Percentiles rank a stretch among this genome's conserved stretches.
These are phyloP conservation scores for Medakamo hakoo DNA, from an alignment of 139 green algal species.

Conservation along the genomic window DNA sequence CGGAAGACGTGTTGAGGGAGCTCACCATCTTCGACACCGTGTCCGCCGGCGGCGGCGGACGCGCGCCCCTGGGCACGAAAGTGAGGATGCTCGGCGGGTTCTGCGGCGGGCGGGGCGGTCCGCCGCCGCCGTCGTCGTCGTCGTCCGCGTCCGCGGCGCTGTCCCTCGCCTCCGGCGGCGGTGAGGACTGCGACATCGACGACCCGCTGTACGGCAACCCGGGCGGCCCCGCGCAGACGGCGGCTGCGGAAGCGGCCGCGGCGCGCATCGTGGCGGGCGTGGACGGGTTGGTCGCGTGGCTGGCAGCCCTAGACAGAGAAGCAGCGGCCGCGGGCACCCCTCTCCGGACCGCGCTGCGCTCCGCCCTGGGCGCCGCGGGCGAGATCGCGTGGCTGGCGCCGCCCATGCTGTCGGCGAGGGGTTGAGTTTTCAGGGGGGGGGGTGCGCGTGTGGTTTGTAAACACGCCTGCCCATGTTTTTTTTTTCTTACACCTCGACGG, in stretches of 20 bases:
- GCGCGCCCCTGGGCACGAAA: conserved; percentile 26
- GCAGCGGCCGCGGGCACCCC: not conserved
- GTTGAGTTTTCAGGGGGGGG: too few species aligned
- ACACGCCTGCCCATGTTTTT: too few species aligned
- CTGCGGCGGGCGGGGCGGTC: conserved; percentile 6
- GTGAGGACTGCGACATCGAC: conserved; percentile 48
- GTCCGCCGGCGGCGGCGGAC: too few species aligned
- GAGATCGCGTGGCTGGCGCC: conserved; percentile 51
- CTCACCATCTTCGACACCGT: conserved; percentile 62
- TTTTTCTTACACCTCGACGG: too few species aligned
- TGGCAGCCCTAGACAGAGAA: conserved; percentile 15
- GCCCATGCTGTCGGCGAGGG: conserved; percentile 37
- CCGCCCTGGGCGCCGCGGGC: conserved; percentile 11
- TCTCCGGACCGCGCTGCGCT: conserved; percentile 6
- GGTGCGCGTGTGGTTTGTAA: too few species aligned
- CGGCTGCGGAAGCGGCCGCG: conserved; percentile 12
- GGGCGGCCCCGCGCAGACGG: conserved; percentile 32
- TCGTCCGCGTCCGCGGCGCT: not conserved
- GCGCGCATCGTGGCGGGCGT: conserved; percentile 11
- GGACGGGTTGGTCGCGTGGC: conserved; percentile 22
- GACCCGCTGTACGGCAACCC: conserved; percentile 72
- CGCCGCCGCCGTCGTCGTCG: too few species aligned
- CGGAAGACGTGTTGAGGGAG: conserved; percentile 66
- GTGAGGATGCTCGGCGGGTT: conserved; percentile 60
- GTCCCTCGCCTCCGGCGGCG: not conserved